Base-by-base conservation (phyloP, 352 stramenopile genomes). In the Proteromonas lacertae region DNA sequence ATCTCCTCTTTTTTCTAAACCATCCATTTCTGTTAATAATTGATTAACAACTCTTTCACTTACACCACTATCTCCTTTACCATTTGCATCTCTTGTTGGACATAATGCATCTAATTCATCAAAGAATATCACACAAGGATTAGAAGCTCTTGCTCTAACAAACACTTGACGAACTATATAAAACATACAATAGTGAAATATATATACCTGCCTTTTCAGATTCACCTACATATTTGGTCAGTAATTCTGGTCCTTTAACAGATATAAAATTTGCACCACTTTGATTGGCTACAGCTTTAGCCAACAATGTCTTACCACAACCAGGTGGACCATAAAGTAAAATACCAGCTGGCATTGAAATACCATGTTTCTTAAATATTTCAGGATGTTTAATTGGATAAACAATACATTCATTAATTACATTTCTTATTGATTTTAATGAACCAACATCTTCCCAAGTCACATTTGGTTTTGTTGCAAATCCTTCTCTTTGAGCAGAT, bases 61-160 rank as follows among this genome's bases (percentile, higher is more conserved):
- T 22, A 93, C 78, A 20, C 79, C 76, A 5, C 72, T 90, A 47
- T 83, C 73, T 44, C 91, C 64, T 9, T 62, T 62, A 25, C 32
- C 32, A n/a, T n/a, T n/a, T n/a, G n/a, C n/a, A n/a, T n/a, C n/a
- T 20, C 32, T 14, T 14, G 5, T 26, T 12, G 32, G 19, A 42
- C 71, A 88, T 12, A 99, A 51, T 22, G 79, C 80, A 53, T 99
- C 87, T 17, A 99, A 60, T 54, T 97, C 87, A 42, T 97, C 87
- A 39, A 97, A 99, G 56, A 99, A 97, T 10, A 99, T 73, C n/a
- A 97, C 80, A 51, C 87, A 99, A 2, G 87, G 87, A 37, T 72
- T 83, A 10, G 78, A 93, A 32, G 76, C 77, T 1, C 82, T 59
- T n/a, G 84, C 87, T 32, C 84, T 64, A 54, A 92, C 71, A 59